Evolutionary conservation across 345 rosid species (phyloP).

Genomic region (Balakata baccata): DNA sequence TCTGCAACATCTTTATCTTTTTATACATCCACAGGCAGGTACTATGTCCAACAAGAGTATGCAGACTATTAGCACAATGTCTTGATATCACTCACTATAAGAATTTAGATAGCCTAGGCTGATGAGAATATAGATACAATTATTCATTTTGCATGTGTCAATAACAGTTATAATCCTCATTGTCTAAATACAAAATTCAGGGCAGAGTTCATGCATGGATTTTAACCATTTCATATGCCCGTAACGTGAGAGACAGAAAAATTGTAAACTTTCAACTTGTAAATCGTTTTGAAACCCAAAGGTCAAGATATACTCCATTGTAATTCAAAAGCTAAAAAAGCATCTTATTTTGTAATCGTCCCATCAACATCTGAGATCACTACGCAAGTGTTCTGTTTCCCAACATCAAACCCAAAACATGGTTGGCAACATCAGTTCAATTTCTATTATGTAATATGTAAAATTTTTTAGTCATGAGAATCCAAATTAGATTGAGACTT

Average conservation of each 20-base stretch:
- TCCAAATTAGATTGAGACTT: neutral
- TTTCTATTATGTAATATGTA: neutral
- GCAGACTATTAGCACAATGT: neutral
- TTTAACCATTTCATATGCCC: neutral
- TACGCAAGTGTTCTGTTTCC: conserved; percentile 90
- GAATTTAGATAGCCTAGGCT: neutral
- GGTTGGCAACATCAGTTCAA: neutral
- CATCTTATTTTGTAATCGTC: conserved; percentile 79
- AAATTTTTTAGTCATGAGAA: neutral
- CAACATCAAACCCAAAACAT: neutral
- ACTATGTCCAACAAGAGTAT: neutral
- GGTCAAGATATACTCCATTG: no score
- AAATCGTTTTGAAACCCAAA: neutral
- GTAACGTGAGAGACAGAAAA: neutral
- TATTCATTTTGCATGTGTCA: neutral
- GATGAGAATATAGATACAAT: neutral
- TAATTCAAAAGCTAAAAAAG: no score
- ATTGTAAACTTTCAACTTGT: neutral
- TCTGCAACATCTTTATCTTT: neutral
- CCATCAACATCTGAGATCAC: conserved; percentile 99
- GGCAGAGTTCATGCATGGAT: neutral
- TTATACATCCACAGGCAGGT: neutral
- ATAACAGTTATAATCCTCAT: neutral
- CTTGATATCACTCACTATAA: neutral
- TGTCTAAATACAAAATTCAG: neutral